phyloP scores from a whole-genome alignment of 2,329 filamentous ascomycete species.

The Aspergillus felis region DNA sequence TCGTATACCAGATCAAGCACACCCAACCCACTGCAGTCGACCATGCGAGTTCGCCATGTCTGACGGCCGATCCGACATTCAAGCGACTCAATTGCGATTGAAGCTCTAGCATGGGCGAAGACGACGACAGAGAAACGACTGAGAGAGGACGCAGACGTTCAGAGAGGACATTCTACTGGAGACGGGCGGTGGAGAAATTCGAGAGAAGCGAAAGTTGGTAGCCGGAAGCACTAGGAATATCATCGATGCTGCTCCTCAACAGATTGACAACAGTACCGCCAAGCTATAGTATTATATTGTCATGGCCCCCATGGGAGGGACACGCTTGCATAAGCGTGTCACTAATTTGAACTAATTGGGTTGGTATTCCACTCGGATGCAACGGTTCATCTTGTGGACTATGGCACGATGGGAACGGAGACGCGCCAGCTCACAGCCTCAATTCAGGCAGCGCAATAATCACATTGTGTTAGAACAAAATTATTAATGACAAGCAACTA shows the following conservation, averaged over 20 bases:
- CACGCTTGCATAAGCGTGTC: neutral
- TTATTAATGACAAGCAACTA: neutral
- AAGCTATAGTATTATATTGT: neutral
- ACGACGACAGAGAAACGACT: slow-evolving; percentile 3
- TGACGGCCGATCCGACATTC: slow-evolving; percentile 20
- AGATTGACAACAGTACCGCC: neutral
- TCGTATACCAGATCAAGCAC: slow-evolving; percentile 53
- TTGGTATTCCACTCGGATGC: slow-evolving; percentile 5
- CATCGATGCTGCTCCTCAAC: neutral
- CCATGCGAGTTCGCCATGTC: slow-evolving; percentile 25
- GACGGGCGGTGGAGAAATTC: neutral
- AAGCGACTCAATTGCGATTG: slow-evolving; percentile 17
- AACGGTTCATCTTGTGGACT: neutral
- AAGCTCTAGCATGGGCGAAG: slow-evolving; percentile 29
- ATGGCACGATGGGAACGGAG: too few species aligned
- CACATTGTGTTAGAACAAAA: neutral
- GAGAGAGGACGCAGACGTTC: neutral
- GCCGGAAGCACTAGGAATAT: neutral
- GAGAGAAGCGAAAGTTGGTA: neutral
- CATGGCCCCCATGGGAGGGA: neutral
- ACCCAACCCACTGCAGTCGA: slow-evolving; percentile 45
- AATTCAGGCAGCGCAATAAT: neutral
- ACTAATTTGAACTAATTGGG: neutral
- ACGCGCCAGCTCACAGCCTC: neutral
- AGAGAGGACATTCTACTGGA: slow-evolving; percentile 15